Base-by-base conservation (phyloP, 2,329 filamentous ascomycete genomes). In the Cyphellophora europaea region DNA sequence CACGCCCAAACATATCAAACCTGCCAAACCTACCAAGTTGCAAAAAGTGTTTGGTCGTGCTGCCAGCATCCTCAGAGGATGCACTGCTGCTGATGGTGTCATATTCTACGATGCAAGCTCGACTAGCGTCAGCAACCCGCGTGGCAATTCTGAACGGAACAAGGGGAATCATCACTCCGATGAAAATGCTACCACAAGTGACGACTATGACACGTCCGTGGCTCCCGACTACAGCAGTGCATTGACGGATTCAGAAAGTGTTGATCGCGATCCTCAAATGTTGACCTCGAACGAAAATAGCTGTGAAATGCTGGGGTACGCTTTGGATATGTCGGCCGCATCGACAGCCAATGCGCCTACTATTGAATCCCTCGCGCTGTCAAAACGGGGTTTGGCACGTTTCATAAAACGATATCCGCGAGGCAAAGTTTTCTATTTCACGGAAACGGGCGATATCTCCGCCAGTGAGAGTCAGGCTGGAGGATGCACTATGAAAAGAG, bases 351-450 rank as follows among this genome's bases (percentile, higher is more conserved):
- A 25, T 25, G 21, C n/a, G 8, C 8, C 8, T 8, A 25, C 21
- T 8, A 25, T 25, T 25, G 8, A 25, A 25, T 8, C 21, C 21
- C 21, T 44, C 4, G 41, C 43, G 2, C 35, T 67, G 2, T 54
- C 61, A 0, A 58, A 66, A 31, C 50, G 40, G 3, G 56, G 66
- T 11, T 50, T 71, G 2, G 45, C 52, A 1, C 51, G 50, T 2
- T 54, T 71, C 5, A 44, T 69, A 1, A 55, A 55, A 11, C 51
- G 58, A 1, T 66, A 71, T 34, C 66, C 66, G 0, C 48, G 53
- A 6, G 67, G 67, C 0, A 58, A 59, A 27, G 53, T 69, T 1
- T 71, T 68, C 40, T 63, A 61, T 32, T 65, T 64, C 18, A 61
- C 59, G 11, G 52, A 53, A 4, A 47, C 58, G 8, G 65, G 63